Evolutionary conservation across 2,329 filamentous ascomycete genomes (phyloP).

Genomic region (Neoscytalidium dimidiatum): DNA sequence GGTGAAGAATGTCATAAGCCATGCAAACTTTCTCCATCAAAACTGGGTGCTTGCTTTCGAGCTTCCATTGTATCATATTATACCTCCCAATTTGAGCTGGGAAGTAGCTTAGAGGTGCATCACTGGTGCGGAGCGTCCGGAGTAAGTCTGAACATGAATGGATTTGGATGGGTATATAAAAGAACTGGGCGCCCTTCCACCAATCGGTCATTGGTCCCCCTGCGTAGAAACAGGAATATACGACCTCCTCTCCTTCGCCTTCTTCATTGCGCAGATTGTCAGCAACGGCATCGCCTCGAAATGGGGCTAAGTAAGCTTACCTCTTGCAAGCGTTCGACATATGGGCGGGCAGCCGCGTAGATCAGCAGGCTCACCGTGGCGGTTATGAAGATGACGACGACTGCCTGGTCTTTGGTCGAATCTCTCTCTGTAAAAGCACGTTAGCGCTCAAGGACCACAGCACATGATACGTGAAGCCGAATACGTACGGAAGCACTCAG

Average conservation of each 20-base stretch:
- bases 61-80: slow-evolving; percentile 19
- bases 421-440: slow-evolving; percentile 55
- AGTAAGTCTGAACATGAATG: slow-evolving; percentile 16
- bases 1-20: slow-evolving; percentile 32
- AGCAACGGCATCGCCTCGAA: not conserved
- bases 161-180: slow-evolving; percentile 18
- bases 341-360: slow-evolving; percentile 63
- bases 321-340: slow-evolving; percentile 58
- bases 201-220: slow-evolving; percentile 28
- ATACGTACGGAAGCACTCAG: slow-evolving; percentile 66
- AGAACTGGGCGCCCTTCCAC: not conserved
- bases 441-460: slow-evolving; percentile 1
- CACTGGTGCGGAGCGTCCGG: slow-evolving; percentile 17
- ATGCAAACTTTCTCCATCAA: not conserved
- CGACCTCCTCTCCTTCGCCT: slow-evolving; percentile 49
- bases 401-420: slow-evolving; percentile 66
- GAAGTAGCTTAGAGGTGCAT: slow-evolving; percentile 20
- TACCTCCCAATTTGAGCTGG: slow-evolving; percentile 16
- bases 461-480: not conserved
- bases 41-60: not conserved
- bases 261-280: slow-evolving; percentile 33
- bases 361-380: slow-evolving; percentile 61
- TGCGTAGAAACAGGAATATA: slow-evolving; percentile 53
- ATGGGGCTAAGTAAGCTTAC: slow-evolving; percentile 34
- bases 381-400: slow-evolving; percentile 67